Evolutionary conservation across 2,329 filamentous ascomycete genomes (phyloP).

Genomic region (Dactylonectria estremocensis): DNA sequence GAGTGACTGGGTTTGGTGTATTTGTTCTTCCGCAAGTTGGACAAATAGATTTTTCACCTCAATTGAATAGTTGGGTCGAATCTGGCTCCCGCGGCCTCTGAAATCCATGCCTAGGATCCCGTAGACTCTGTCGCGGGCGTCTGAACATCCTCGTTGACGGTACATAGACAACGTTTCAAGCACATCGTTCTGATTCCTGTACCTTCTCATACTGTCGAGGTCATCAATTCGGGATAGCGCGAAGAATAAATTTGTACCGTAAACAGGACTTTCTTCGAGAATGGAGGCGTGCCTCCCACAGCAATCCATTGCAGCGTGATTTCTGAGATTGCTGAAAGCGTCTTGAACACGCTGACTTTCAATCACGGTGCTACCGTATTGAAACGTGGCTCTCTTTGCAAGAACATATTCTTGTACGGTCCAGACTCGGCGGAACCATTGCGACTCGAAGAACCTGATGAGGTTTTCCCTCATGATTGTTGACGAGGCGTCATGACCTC

Average conservation of each 20-base stretch:
- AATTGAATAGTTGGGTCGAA: neutral
- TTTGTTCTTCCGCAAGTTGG: neutral
- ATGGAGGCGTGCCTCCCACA: neutral
- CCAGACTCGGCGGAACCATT: neutral
- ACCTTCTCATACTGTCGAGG: neutral
- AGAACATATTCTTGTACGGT: neutral
- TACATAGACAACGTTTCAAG: neutral
- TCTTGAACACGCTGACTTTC: neutral
- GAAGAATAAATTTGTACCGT: neutral
- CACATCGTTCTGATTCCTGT: neutral
- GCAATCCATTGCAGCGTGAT: neutral
- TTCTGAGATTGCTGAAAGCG: neutral
- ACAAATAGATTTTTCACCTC: neutral
- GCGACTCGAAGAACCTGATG: neutral
- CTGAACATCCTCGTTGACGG: neutral
- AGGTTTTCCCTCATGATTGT: neutral
- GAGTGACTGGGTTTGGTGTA: neutral
- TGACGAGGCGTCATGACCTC: neutral
- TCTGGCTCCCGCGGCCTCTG: neutral
- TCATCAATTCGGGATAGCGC: neutral
- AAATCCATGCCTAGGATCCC: neutral
- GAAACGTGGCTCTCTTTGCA: neutral
- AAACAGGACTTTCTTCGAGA: neutral
- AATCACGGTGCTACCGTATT: neutral
- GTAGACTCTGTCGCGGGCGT: neutral